A percentile compares a stretch with the other conserved stretches of the same genome.
Evolutionary conservation across 345 rosid species (phyloP).

Genomic region (Adansonia digitata): DNA sequence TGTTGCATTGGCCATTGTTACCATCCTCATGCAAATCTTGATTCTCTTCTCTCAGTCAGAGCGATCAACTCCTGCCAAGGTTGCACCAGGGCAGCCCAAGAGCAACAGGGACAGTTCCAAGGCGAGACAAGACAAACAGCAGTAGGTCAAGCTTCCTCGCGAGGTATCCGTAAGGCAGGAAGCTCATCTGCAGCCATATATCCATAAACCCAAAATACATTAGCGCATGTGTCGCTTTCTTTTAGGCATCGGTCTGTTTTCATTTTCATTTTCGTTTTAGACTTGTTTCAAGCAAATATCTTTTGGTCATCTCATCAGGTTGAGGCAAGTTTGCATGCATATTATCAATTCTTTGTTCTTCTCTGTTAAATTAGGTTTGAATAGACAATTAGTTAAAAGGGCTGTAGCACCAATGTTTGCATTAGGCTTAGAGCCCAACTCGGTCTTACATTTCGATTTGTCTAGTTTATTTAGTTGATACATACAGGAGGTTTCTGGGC

Average conservation of each 20-base stretch:
- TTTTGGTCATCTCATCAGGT: neutral
- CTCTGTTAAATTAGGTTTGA: conserved; percentile 4
- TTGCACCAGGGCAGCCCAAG: conserved; percentile 56
- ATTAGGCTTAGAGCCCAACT: neutral
- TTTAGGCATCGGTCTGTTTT: neutral
- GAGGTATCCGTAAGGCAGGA: neutral
- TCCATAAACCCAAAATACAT: conserved; percentile 3
- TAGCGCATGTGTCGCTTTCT: neutral
- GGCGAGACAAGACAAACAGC: conserved; percentile 31
- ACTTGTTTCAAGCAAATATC: conserved; percentile 6
- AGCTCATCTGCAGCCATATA: neutral
- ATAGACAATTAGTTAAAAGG: conserved; percentile 19
- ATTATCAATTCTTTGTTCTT: neutral
- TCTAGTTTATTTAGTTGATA: too few relatives aligned
- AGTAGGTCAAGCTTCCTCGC: conserved; percentile 22
- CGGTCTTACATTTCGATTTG: too few relatives aligned
- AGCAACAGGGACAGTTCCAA: conserved; percentile 23
- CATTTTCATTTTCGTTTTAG: conserved; percentile 1
- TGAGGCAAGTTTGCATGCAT: neutral
- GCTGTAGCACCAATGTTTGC: neutral
- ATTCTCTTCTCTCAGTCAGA: conserved; percentile 79
- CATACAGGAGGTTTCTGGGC: too few relatives aligned
- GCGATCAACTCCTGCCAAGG: conserved; percentile 76
- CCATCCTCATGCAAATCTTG: conserved; percentile 73
- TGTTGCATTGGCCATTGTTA: conserved; percentile 48